Percentiles rank a stretch among this genome's conserved stretches.
Evolutionary conservation across 345 rosid species (phyloP).

Genomic region (Eucalyptus tenuipes): DNA sequence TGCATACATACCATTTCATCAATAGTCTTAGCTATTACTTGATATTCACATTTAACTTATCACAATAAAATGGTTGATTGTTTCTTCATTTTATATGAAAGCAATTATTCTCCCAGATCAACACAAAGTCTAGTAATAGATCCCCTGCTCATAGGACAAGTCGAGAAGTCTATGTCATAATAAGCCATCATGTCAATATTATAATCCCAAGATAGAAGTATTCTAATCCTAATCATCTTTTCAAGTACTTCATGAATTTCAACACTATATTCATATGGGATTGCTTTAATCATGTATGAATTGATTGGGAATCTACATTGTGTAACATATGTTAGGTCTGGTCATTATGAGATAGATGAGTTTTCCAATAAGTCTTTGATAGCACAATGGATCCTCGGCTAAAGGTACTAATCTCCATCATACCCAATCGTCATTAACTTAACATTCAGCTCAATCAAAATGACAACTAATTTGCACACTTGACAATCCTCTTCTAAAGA

Average conservation of each 20-base stretch:
- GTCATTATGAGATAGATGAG: background rate
- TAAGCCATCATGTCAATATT: background rate
- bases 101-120: background rate
- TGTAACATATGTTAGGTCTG: fast-evolving
- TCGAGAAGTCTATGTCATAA: background rate
- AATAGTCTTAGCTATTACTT: background rate
- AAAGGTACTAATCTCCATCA: background rate
- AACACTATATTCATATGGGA: background rate
- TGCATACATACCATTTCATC: background rate
- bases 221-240: background rate
- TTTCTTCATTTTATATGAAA: background rate
- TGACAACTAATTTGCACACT: background rate
- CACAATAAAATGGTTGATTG: too few relatives aligned
- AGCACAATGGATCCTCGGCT: background rate
- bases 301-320: background rate
- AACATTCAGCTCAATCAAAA: background rate
- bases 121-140: background rate
- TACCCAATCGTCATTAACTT: background rate
- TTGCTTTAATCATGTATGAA: background rate
- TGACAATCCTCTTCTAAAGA: background rate
- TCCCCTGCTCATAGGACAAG: background rate
- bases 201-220: background rate
- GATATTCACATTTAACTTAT: background rate
- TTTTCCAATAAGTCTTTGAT: background rate
- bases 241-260: background rate